phyloP scores from a whole-genome alignment of 1,284 basidiomycete genomes.

The Boletus sp. region DNA sequence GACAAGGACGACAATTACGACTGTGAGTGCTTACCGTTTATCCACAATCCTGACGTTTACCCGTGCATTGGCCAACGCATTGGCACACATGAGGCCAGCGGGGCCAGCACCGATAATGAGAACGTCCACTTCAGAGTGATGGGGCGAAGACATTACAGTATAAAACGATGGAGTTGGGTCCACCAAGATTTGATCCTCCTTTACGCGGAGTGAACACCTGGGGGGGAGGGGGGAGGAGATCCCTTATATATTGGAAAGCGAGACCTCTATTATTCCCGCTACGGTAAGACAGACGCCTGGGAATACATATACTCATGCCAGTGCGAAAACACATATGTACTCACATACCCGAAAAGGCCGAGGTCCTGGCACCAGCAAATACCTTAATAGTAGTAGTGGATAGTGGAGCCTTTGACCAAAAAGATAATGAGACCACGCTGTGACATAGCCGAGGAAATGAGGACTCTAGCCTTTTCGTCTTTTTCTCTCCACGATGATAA shows the following conservation, averaged over 20 bases:
- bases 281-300: background rate
- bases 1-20: background rate
- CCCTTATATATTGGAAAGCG: conserved; percentile 2
- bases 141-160: conserved; percentile 10
- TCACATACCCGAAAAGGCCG: background rate
- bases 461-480: background rate
- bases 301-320: background rate
- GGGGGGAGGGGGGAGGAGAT: background rate
- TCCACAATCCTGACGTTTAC: conserved; percentile 49
- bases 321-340: background rate
- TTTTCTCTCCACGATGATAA: conserved; percentile 8
- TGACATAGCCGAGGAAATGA: background rate
- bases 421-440: background rate
- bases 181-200: background rate
- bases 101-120: conserved; percentile 57
- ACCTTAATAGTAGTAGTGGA: background rate
- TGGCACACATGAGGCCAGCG: conserved; percentile 59
- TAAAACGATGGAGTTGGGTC: background rate
- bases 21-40: conserved; percentile 6
- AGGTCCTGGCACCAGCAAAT: background rate
- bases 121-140: conserved; percentile 45
- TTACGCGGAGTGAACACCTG: background rate
- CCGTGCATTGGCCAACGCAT: conserved; percentile 57
- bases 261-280: background rate
- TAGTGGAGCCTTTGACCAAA: background rate